Base-by-base conservation (phyloP, 2,329 filamentous ascomycete genomes). In the Trichoderma asperellum region DNA sequence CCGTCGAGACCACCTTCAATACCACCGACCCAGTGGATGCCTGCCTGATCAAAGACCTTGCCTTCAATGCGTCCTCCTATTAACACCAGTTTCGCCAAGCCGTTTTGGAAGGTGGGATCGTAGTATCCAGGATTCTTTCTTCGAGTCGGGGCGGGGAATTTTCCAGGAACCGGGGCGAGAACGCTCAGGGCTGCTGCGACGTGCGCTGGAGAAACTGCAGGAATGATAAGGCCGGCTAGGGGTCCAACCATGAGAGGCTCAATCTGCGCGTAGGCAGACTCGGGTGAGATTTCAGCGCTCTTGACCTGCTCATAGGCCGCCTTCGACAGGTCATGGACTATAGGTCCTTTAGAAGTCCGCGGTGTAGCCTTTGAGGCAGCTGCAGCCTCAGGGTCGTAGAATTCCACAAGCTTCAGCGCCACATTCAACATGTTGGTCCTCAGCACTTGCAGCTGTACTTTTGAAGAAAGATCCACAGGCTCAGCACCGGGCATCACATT, bases 361-460 rank as follows among this genome's bases (percentile, higher is more conserved):
- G 72, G 73, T 4, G 75, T 78, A 2, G 72, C 74, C 3, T 79
- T 74, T 35, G 76, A 75, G 16, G 78, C 75, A 5, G 78, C 73
- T 21, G 82, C 79, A 4, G 73, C 78, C 49, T 81, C 80, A 72
- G 84, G 86, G 77, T 87, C 87, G 77, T 88, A 96, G 81, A 94
- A 96, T 77, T 98, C 95, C 71, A 94, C 90, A 63, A 98, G 88
- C 73, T 91, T 91, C 71, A 98, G 83, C 1, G 95, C 94, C 21
- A 92, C 89, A 73, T 91, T 90, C 78, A 99, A 93, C 77, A 99
- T 96, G 76, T 92, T 92, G 16, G 93, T 96, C 77, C 96, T 91
- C 68, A 99, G 84, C 32, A 97, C 92, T 79, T 96, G 91, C 32
- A 98, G 79, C 80, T 92, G 91, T 73, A 96, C 86, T 49, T 84